Evolutionary conservation across 306 rosid genomes (phyloP).

Genomic region (Castanea crenata): DNA sequence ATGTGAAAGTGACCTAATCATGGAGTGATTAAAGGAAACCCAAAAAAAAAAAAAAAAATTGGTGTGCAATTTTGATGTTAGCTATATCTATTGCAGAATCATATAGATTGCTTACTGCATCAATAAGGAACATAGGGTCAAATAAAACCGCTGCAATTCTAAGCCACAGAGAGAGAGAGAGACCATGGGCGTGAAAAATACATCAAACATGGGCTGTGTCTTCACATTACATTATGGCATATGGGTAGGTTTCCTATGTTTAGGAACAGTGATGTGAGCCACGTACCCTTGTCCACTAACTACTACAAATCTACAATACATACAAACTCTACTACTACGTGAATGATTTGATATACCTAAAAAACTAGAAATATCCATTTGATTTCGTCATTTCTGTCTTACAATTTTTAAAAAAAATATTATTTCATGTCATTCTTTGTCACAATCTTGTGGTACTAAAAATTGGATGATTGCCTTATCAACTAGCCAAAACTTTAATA

Average conservation of each 20-base stretch:
- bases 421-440: neutral
- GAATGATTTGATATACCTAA: neutral
- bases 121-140: slow-evolving; percentile 9
- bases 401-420: neutral
- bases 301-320: neutral
- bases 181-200: slow-evolving; percentile 27
- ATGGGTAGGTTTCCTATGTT: slow-evolving; percentile 34
- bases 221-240: slow-evolving; percentile 22
- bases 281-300: slow-evolving; percentile 32
- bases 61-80: neutral
- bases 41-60: neutral
- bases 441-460: neutral
- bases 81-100: neutral
- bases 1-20: slow-evolving; percentile 7
- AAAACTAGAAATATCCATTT: neutral
- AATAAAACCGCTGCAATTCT: slow-evolving; percentile 18
- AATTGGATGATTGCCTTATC: neutral
- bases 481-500: neutral
- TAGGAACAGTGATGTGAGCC: slow-evolving; percentile 38
- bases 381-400: neutral
- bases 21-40: neutral
- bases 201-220: slow-evolving; percentile 31
- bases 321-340: slow-evolving; percentile 7
- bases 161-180: neutral
- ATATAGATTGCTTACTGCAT: neutral